Evolutionary conservation across 2,329 filamentous ascomycete genomes (phyloP), one percentile per base, ranked within the genome.

Genomic region (Bipolaris oryzae): DNA sequence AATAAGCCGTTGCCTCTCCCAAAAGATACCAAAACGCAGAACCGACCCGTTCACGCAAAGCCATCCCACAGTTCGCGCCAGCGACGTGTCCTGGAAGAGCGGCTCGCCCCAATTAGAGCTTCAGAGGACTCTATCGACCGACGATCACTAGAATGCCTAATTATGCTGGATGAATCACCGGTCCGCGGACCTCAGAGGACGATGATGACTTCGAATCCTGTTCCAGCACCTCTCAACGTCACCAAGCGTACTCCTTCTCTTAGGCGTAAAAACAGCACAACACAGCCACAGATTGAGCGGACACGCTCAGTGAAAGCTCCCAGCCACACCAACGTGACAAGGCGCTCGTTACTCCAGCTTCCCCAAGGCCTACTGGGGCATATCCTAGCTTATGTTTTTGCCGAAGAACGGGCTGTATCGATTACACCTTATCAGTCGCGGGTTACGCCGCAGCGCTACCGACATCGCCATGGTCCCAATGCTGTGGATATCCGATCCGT

Each of bases 401-500:
- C 55, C 21, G 49, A 66, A 38, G 61, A 66, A 35, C 38, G 61
- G 9, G 59, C 58, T 11, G 58, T 70, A 3, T 60, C 59, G 6
- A 42, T 60, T n/a, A 57, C 49, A 41, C 57, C 57, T 34, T 47
- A 57, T 38, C 53, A 53, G 16, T 41, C 49, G 16, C 48, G 34
- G 21, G 53, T 63, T 16, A 59, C 62, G 16, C 65, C 62, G 2
- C 51, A 60, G 43, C 60, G 61, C 35, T 59, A 58, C 13, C 64
- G 67, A 33, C 60, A 67, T 42, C 59, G 54, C 11, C 50, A 60
- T 28, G 60, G 63, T 7, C 51, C 64, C 5, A 60, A 63, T 37
- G 58, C 67, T 35, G 53, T 70, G 25, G 60, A 70, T 42, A 51
- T 71, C 15, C 62, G 57, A 21, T 58, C 64, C 13, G 55, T 68